Evolutionary conservation across 768 basidiomycete genomes (phyloP).

Genomic region (Rossbeevera mucosa): DNA sequence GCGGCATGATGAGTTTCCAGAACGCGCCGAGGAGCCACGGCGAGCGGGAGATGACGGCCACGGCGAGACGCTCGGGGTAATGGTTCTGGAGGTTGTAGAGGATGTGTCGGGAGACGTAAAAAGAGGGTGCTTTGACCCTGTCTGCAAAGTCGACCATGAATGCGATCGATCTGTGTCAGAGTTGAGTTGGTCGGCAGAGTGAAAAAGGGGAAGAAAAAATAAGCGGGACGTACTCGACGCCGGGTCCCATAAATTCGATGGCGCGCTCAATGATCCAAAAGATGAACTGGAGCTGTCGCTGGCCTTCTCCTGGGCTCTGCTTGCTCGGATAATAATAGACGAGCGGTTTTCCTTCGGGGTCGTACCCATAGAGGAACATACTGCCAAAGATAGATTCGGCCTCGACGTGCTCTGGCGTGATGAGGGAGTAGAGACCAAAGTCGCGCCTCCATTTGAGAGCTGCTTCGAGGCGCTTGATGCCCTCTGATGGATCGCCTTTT

Average conservation of each 20-base stretch:
- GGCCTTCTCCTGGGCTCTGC: constrained; percentile 72
- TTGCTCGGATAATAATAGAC: constrained; percentile 64
- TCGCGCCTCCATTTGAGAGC: constrained; percentile 80
- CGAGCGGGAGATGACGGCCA: constrained; percentile 60
- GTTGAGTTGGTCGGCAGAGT: background rate
- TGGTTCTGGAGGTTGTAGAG: constrained; percentile 48
- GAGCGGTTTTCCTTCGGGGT: constrained; percentile 57
- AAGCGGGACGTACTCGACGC: background rate
- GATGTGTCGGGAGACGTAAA: constrained; percentile 37
- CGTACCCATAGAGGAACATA: constrained; percentile 73
- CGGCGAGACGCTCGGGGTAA: background rate
- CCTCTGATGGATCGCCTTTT: constrained; percentile 59
- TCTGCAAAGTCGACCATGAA: constrained; percentile 78
- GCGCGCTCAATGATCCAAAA: constrained; percentile 58
- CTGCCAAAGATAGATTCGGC: constrained; percentile 84
- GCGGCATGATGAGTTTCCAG: constrained; percentile 72
- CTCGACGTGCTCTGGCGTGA: constrained; percentile 62
- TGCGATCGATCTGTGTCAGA: constrained; percentile 8
- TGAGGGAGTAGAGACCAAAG: constrained; percentile 60
- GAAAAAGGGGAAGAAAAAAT: background rate
- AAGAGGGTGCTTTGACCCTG: constrained; percentile 53
- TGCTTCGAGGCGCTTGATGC: constrained; percentile 62
- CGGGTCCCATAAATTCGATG: constrained; percentile 65
- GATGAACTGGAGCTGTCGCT: constrained; percentile 50
- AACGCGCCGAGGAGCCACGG: constrained; percentile 73